Evolutionary conservation across 129 eudicot species (phyloP), one percentile per base, ranked within the genome.

Genomic region (Lactuca saligna): DNA sequence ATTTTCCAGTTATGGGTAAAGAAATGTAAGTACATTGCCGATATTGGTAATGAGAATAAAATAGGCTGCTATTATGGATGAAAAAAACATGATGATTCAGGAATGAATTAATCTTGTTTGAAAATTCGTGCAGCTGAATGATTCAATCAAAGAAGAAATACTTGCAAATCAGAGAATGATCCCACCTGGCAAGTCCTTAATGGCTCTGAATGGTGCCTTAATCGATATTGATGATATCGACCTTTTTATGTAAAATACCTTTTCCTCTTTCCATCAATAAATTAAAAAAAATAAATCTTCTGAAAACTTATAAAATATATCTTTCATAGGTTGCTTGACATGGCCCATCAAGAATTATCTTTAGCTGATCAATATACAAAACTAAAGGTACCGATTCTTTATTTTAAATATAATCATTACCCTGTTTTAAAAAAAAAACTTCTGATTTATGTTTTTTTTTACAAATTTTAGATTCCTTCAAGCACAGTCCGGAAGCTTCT

Each of bases 121-220:
- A 58, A 39, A 66, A 70, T 54, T 25, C 66, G 41, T 79, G 82
- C 88, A 94, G 99, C 81, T 94, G 31, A 84, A 94, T 78, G 93
- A 94, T 56, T 89, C 99, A 69, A 86, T 94, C 46, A 94, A 94
- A 81, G 97, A 90, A 66, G 99, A 94, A 83, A 94, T 94, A 70
- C 78, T 85, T 78, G 80, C 97, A 62, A 94, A 94, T 80, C 99
- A 94, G 83, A 78, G 96, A 71, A 94, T 94, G 99, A 78, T 94
- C 46, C 99, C 99, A 15, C 97, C 99, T 68, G 97, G 99, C 69
- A 94, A 94, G 78, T 89, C 99, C 61, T 82, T 94, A 78, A 83
- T 94, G 99, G 99, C 99, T 69, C 78, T 94, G 71, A 94, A 94
- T 80, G 95, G 99, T 72, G 99, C 97, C 81, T 87, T 94, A 55